Conservation (phyloP, 495 filamentous ascomycete genomes). For the Hypoxylon perforatum region DNA sequence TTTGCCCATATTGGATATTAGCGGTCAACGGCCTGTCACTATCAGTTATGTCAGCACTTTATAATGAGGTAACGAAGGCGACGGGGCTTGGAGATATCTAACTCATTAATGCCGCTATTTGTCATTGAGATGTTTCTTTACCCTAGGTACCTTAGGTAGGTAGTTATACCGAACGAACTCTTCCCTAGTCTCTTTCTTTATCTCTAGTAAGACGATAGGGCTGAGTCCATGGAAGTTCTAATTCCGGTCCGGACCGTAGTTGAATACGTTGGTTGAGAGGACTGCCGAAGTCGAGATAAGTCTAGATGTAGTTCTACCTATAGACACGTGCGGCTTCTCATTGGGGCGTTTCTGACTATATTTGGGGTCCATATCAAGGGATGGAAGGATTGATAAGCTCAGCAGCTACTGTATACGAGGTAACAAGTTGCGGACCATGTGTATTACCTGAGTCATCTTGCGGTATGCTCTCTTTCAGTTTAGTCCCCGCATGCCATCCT, state of each 20-base stretch:
- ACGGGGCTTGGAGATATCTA: background rate
- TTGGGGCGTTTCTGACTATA: conserved; percentile 3
- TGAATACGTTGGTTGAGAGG: background rate
- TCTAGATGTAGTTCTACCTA: background rate
- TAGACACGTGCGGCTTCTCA: background rate
- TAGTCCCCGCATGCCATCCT: conserved; percentile 4
- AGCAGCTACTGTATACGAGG: conserved; percentile 17
- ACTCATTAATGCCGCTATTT: conserved; percentile 4
- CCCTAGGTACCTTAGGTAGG: too few species aligned
- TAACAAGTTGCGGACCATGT: background rate
- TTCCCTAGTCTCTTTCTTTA: background rate
- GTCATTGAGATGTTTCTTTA: conserved; percentile 2
- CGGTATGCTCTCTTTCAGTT: conserved; percentile 2
- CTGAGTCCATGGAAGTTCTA: conserved; percentile 28
- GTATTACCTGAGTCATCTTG: conserved; percentile 11
- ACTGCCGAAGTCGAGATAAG: conserved; percentile 9
- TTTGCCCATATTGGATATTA: background rate
- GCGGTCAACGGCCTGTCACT: conserved; percentile 3
- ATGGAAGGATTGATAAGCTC: conserved; percentile 2
- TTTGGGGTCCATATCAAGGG: conserved; percentile 28
- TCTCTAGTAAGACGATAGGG: conserved; percentile 13
- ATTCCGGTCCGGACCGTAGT: conserved; percentile 30
- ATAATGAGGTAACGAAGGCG: conserved; percentile 11
- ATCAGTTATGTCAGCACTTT: conserved; percentile 29
- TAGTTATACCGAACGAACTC: background rate